Percentiles rank a stretch among this genome's conserved stretches.
Conservation (phyloP, 129 eudicot species). For the Centrapalus pauciflorus region DNA sequence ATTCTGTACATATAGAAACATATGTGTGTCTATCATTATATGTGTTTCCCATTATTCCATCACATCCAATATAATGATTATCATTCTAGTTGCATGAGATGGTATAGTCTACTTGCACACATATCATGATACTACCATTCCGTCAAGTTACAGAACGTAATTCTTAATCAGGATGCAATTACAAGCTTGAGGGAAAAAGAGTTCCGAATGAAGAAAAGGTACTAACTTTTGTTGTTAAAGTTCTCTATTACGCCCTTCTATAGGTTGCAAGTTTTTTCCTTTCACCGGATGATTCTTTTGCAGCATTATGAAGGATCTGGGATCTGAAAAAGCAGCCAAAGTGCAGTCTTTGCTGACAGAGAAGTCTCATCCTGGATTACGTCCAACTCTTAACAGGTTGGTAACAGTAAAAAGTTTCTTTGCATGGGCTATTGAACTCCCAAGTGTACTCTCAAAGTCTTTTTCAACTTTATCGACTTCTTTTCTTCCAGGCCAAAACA, state of each 20-base stretch:
- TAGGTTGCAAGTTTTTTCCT: neutral
- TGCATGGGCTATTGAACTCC: neutral
- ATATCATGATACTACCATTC: neutral
- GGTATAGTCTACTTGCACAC: too few relatives aligned
- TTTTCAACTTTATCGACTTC: neutral
- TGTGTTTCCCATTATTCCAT: neutral
- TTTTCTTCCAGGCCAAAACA: constrained; percentile 35
- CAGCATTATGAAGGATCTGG: constrained; percentile 35
- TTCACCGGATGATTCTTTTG: constrained; percentile 4
- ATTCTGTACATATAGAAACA: too few relatives aligned
- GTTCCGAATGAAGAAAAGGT: constrained; percentile 35
- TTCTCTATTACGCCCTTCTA: neutral
- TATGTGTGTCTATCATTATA: too few relatives aligned
- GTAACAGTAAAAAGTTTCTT: neutral
- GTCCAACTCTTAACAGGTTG: constrained; percentile 47
- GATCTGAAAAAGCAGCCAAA: constrained; percentile 28
- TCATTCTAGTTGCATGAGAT: too few relatives aligned
- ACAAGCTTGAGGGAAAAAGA: constrained; percentile 24
- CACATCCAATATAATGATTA: neutral
- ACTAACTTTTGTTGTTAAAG: constrained; percentile 8
- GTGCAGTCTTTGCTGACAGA: constrained; percentile 27
- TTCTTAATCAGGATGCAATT: constrained; percentile 26
- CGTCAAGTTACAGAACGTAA: neutral
- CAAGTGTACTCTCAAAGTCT: neutral
- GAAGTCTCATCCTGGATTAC: constrained; percentile 32